Evolutionary conservation across 768 basidiomycete genomes (phyloP), one percentile per base, ranked within the genome.

Genomic region (Tricholoma hemisulphureum): DNA sequence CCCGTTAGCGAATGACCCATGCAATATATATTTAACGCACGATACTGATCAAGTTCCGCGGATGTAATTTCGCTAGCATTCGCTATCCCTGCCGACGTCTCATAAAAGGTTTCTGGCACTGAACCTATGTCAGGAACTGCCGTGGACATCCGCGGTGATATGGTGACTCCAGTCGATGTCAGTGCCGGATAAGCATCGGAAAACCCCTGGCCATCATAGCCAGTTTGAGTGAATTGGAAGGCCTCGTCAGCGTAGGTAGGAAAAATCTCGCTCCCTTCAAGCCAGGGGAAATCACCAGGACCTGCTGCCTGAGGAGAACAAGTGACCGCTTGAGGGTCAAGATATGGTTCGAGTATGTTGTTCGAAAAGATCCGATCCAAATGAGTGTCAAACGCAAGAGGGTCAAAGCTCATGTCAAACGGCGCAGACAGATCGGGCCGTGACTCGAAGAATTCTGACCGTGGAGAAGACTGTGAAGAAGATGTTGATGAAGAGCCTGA

Each of bases 1-100:
- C n/a, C n/a, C n/a, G n/a, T 48, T 35, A 18, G 20, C 16, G 28
- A 51, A 51, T 18, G 3, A n/a, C 34, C 50, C 29, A 18, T n/a
- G 29, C 10, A 18, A 37, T 4, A 37, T 37, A 37, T 13, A 37
- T n/a, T 62, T 43, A 16, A 75, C 83, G 67, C 71, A 88, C 87
- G 73, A 63, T 85, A 86, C 29, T 81, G 75, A 56, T 81, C 77
- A 58, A 82, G 74, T 64, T 87, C 86, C 54, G 79, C 77, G 69
- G 76, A 54, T 18, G 70, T 57, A 65, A 73, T 71, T 53, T 58
- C 69, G 61, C 57, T 66, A 67, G 66, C 43, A 49, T 61, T 69
- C 49, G 16, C 32, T 62, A 66, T 62, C 51, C 64, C 57, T 41
- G 61, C 68, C 69, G 73, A 69, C 67, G 73, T 71, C 18, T 73